Percentiles rank a stretch among this genome's conserved stretches.
Evolutionary conservation across 371 early-diverging fungal genomes (phyloP).

Genomic region (Dinochytrium kinnereticum): DNA sequence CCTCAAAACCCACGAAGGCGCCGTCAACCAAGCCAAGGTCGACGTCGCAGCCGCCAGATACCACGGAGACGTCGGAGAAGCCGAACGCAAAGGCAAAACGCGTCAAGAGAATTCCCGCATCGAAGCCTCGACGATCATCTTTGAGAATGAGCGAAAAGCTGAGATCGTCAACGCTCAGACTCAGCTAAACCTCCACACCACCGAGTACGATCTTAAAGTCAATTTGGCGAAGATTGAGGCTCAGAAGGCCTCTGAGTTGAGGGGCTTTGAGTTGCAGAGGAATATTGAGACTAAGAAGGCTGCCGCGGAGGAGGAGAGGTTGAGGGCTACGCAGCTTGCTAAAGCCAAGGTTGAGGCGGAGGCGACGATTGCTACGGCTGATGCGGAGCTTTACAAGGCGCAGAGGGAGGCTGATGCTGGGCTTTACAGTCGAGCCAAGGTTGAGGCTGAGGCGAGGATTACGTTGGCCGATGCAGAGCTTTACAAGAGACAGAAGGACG

Average conservation of each 20-base stretch:
- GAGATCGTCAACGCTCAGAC: conserved; percentile 48
- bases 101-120: conserved; percentile 43
- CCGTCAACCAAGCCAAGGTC: conserved; percentile 63
- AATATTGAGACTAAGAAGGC: conserved; percentile 50
- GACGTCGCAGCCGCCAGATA: conserved; percentile 58
- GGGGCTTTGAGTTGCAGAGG: conserved; percentile 54
- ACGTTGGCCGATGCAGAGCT: too few relatives aligned
- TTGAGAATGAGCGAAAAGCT: conserved; percentile 50
- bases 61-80: conserved; percentile 56
- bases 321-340: conserved; percentile 49
- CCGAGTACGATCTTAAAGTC: conserved; percentile 45
- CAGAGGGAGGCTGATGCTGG: conserved; percentile 41
- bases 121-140: conserved; percentile 49
- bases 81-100: conserved; percentile 52
- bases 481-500: too few relatives aligned
- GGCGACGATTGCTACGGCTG: conserved; percentile 48
- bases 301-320: conserved; percentile 49
- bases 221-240: conserved; percentile 57
- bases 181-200: conserved; percentile 38
- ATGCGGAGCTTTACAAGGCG: conserved; percentile 48
- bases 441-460: conserved; percentile 31
- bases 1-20: conserved; percentile 56
- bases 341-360: conserved; percentile 56
- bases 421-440: conserved; percentile 38
- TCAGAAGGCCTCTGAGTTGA: conserved; percentile 43